A percentile compares a stretch with the other conserved stretches of the same genome.
Conservation (phyloP, 306 rosid species). For the Luffa aegyptiaca region DNA sequence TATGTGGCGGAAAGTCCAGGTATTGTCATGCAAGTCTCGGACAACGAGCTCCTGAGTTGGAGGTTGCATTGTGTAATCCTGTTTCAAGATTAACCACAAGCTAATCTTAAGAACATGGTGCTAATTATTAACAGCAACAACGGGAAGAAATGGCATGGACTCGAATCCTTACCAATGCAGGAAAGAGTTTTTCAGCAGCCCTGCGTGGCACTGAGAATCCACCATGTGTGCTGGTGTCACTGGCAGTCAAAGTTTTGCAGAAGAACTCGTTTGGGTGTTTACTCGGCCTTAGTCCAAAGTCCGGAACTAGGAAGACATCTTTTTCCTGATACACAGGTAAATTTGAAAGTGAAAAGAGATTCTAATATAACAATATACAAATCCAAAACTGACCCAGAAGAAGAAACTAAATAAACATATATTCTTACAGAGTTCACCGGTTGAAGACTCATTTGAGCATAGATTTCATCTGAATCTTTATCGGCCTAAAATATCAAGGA, state of each 20-base stretch:
- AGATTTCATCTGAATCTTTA: constrained; percentile 91
- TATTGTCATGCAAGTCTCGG: constrained; percentile 78
- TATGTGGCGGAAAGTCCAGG: constrained; percentile 90
- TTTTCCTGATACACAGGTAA: constrained; percentile 43
- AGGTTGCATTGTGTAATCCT: constrained; percentile 91
- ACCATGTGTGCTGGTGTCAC: constrained; percentile 94
- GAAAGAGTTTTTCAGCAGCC: constrained; percentile 94
- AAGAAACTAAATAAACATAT: background rate
- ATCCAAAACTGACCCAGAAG: background rate
- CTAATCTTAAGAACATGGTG: background rate
- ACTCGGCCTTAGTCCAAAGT: constrained; percentile 65
- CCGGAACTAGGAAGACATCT: constrained; percentile 77
- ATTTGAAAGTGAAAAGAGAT: background rate
- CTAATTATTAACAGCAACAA: background rate
- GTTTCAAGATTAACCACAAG: constrained; percentile 1
- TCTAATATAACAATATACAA: background rate
- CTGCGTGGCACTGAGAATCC: constrained; percentile 93
- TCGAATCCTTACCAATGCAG: constrained; percentile 47
- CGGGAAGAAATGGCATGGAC: background rate
- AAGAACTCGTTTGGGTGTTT: constrained; percentile 90
- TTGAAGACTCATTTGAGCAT: constrained; percentile 92
- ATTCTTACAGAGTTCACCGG: constrained; percentile 79
- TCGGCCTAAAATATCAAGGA: constrained; percentile 51
- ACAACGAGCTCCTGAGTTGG: constrained; percentile 86
- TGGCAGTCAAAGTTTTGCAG: constrained; percentile 94